Percentiles rank a stretch among this genome's conserved stretches.
These are phyloP conservation scores for Dendrobium officinale DNA, from an alignment of 106 monocot genomes.

Conservation along the genomic window DNA sequence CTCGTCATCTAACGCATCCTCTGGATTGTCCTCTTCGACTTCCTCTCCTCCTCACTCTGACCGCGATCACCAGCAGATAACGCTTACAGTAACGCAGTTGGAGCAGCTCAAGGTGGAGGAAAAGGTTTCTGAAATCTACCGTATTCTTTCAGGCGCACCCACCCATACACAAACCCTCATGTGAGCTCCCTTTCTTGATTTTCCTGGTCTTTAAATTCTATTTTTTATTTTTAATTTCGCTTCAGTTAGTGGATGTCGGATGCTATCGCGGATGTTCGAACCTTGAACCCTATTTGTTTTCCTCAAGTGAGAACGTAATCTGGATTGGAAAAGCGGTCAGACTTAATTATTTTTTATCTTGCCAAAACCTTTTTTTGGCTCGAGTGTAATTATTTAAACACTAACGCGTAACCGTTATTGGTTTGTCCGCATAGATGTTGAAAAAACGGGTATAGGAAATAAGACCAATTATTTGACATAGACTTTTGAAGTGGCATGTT, in stretches of 20 bases:
- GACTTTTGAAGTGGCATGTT: too few species aligned
- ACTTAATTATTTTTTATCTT: background rate
- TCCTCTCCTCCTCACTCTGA: background rate
- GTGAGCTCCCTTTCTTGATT: conserved; percentile 17
- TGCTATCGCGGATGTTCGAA: background rate
- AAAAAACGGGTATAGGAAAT: too few species aligned
- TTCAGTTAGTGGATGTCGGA: background rate
- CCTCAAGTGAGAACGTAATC: background rate
- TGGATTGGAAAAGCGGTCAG: background rate
- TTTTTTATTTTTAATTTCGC: background rate
- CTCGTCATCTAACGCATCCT: background rate
- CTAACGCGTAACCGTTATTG: background rate
- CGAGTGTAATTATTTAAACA: background rate
- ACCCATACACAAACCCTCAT: conserved; percentile 48
- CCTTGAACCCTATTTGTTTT: background rate
- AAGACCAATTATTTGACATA: too few species aligned
- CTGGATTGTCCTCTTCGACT: background rate
- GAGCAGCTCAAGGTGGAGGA: conserved; percentile 62
- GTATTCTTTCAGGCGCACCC: conserved; percentile 38
- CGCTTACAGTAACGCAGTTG: conserved; percentile 58
- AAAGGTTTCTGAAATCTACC: conserved; percentile 61
- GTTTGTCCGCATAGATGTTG: too few species aligned
- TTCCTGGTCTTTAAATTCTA: background rate
- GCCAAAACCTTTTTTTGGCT: background rate
- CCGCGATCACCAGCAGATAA: background rate